A percentile compares a stretch with the other conserved stretches of the same genome.
Evolutionary conservation across 2,329 filamentous ascomycete species (phyloP).

Genomic region (Aspergillus nomiae): DNA sequence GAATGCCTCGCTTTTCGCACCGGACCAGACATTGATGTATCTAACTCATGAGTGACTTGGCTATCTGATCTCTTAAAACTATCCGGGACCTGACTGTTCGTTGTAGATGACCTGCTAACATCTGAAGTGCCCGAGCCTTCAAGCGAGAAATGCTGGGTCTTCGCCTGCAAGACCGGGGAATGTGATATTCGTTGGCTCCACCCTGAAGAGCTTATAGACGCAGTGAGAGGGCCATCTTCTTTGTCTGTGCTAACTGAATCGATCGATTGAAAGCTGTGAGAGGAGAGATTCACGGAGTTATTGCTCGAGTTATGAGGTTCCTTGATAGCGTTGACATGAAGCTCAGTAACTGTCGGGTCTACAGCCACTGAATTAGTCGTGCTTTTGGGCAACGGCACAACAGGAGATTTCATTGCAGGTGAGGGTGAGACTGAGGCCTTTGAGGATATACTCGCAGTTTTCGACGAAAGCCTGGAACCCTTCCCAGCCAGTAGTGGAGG

Average conservation of each 20-base stretch:
- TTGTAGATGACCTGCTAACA: constrained; percentile 21
- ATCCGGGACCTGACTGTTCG: constrained; percentile 24
- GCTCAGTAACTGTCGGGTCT: constrained; percentile 50
- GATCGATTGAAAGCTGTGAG: constrained; percentile 31
- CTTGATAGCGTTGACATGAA: constrained; percentile 42
- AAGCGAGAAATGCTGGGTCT: constrained; percentile 28
- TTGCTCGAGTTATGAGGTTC: constrained; percentile 33
- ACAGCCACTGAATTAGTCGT: constrained; percentile 35
- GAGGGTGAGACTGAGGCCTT: constrained; percentile 43
- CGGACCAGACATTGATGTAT: constrained; percentile 24
- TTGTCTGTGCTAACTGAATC: constrained; percentile 32
- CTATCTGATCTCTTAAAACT: constrained; percentile 30
- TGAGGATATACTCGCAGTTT: constrained; percentile 44
- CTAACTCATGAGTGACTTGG: constrained; percentile 31
- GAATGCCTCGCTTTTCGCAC: constrained; percentile 27
- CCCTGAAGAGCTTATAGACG: constrained; percentile 34
- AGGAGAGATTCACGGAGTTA: constrained; percentile 33
- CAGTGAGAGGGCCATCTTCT: constrained; percentile 31
- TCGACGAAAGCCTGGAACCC: constrained; percentile 43
- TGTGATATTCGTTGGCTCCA: constrained; percentile 30
- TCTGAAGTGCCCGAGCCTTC: constrained; percentile 28
- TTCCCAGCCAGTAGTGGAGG: constrained; percentile 28
- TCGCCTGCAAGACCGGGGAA: constrained; percentile 38
- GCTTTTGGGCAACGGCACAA: constrained; percentile 39
- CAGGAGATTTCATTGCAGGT: constrained; percentile 40